Percentiles rank a stretch among this genome's conserved stretches.
Evolutionary conservation across 768 basidiomycete genomes (phyloP).

Genomic region (Flagelloscypha sp.): DNA sequence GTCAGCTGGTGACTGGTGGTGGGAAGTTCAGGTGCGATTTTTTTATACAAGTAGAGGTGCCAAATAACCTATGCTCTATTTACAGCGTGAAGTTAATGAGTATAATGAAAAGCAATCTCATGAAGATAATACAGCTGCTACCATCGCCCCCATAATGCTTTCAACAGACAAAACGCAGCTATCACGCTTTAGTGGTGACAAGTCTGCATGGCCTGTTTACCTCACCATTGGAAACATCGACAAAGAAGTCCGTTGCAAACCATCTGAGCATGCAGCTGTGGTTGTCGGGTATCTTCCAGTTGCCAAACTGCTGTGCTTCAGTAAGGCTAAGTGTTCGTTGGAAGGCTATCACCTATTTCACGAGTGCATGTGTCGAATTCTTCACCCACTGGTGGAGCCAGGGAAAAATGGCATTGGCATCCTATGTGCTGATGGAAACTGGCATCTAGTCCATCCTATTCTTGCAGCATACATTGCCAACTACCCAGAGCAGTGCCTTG

Average conservation of each 20-base stretch:
- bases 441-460: constrained; percentile 26
- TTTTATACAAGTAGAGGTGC: too few species aligned
- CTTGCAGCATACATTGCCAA: constrained; percentile 31
- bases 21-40: constrained; percentile 23
- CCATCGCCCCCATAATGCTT: constrained; percentile 35
- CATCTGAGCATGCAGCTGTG: constrained; percentile 23
- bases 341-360: constrained; percentile 26
- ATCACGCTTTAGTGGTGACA: constrained; percentile 28
- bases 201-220: constrained; percentile 39
- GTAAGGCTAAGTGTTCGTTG: constrained; percentile 12
- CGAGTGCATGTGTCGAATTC: constrained; percentile 23
- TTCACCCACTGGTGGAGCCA: constrained; percentile 23
- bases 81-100: too few species aligned
- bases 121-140: too few species aligned
- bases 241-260: constrained; percentile 28
- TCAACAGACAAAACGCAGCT: constrained; percentile 39
- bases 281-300: constrained; percentile 34
- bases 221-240: constrained; percentile 34
- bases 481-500: constrained; percentile 38
- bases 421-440: constrained; percentile 26
- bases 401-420: constrained; percentile 24
- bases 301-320: constrained; percentile 21
- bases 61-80: too few species aligned
- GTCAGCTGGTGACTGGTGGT: constrained; percentile 31
- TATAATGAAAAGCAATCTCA: too few species aligned